Conservation (phyloP, 2,329 filamentous ascomycete species). For the Penicillium verrucosum region DNA sequence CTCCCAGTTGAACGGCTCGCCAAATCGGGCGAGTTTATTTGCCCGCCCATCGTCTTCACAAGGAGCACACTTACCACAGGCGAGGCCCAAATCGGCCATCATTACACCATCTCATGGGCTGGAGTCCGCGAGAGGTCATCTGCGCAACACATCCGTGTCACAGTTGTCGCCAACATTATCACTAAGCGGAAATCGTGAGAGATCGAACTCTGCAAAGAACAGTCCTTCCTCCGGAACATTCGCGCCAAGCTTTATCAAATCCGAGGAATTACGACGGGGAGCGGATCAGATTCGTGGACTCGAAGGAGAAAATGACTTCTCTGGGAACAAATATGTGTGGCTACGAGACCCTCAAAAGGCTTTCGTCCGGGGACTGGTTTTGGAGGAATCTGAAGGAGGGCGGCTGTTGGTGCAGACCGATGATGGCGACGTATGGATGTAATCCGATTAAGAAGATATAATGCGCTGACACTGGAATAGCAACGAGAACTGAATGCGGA, state of each 20-base stretch:
- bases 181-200: constrained; percentile 40
- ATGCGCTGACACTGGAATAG: constrained; percentile 45
- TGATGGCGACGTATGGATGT: constrained; percentile 70
- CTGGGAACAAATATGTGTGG: constrained; percentile 98
- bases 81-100: constrained; percentile 71
- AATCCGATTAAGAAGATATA: not conserved
- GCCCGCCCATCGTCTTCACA: constrained; percentile 65
- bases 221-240: constrained; percentile 74
- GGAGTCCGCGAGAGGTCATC: constrained; percentile 53
- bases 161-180: constrained; percentile 50
- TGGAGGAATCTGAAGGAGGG: constrained; percentile 71
- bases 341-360: constrained; percentile 80
- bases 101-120: constrained; percentile 57
- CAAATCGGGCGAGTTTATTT: constrained; percentile 80
- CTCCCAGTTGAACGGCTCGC: constrained; percentile 60
- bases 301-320: constrained; percentile 98
- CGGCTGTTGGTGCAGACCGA: constrained; percentile 85
- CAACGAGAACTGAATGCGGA: constrained; percentile 84
- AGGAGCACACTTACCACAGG: constrained; percentile 42
- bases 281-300: constrained; percentile 64
- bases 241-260: constrained; percentile 92
- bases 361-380: constrained; percentile 88
- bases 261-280: constrained; percentile 66
- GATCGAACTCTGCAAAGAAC: constrained; percentile 63
- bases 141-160: constrained; percentile 66